phyloP scores from a whole-genome alignment of 2,329 filamentous ascomycete genomes.

The Nemania serpens region DNA sequence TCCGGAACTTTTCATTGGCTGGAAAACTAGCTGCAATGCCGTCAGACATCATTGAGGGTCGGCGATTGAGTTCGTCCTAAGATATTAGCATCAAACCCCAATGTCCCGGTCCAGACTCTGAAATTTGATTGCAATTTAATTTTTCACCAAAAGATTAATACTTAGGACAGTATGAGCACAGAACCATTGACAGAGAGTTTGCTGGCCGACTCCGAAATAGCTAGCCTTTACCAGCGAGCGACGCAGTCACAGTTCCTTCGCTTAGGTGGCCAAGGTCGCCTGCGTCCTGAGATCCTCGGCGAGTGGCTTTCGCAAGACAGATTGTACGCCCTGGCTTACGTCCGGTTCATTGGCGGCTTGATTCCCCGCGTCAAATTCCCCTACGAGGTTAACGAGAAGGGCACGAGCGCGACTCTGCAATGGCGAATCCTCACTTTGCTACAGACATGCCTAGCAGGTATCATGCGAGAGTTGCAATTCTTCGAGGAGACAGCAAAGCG shows the following conservation, averaged over 20 bases:
- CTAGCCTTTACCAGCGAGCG: constrained; percentile 35
- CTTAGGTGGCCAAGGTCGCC: constrained; percentile 37
- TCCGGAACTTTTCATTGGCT: not conserved
- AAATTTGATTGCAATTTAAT: not conserved
- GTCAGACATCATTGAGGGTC: too few species aligned
- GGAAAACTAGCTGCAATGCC: not conserved
- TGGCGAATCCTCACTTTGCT: constrained; percentile 38
- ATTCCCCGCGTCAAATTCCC: constrained; percentile 39
- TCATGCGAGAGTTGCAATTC: constrained; percentile 38
- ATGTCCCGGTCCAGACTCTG: too few species aligned
- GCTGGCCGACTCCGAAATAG: constrained; percentile 31
- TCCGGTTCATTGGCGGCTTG: constrained; percentile 40
- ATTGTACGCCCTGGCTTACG: constrained; percentile 41
- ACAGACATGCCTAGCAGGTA: constrained; percentile 35
- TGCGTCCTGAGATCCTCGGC: constrained; percentile 32
- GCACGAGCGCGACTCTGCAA: constrained; percentile 27
- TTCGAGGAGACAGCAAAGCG: constrained; percentile 37
- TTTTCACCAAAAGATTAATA: not conserved
- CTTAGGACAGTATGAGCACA: constrained; percentile 25
- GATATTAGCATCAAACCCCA: too few species aligned
- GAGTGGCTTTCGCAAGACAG: constrained; percentile 42
- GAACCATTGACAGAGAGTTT: constrained; percentile 30
- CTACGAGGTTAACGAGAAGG: constrained; percentile 7
- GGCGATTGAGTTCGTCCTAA: too few species aligned
- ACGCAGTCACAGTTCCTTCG: constrained; percentile 37